Evolutionary conservation across 225 moss, liverwort and hornwort genomes (phyloP).

Genomic region (Lunularia cruciata): DNA sequence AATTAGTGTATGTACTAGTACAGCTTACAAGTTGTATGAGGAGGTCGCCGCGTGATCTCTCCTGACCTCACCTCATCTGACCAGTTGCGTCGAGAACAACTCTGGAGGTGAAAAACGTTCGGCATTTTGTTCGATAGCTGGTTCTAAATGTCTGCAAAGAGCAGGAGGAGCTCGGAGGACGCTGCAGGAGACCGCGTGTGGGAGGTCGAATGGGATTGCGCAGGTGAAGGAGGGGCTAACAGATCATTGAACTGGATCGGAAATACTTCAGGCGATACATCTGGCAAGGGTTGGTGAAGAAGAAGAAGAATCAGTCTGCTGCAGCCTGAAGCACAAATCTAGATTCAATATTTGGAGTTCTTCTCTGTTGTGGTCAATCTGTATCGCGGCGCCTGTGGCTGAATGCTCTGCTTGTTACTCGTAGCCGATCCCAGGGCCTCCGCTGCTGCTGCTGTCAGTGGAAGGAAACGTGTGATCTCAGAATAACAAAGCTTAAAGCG

Average conservation of each 20-base stretch:
- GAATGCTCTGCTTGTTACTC: not conserved
- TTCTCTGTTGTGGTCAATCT: no score
- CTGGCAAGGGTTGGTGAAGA: not conserved
- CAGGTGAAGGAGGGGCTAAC: constrained; percentile 6
- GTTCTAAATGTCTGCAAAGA: constrained; percentile 4
- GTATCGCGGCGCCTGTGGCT: not conserved
- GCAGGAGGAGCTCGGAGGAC: not conserved
- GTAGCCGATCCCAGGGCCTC: not conserved
- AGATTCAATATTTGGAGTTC: no score
- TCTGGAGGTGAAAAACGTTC: no score
- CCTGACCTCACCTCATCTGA: no score
- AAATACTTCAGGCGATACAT: not conserved
- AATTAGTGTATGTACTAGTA: not conserved
- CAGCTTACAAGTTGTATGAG: not conserved
- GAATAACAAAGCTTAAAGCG: no score
- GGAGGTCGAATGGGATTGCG: not conserved
- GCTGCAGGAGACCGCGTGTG: not conserved
- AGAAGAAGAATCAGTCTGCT: not conserved
- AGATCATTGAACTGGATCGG: constrained; percentile 11
- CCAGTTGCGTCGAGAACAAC: no score
- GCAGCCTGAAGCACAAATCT: not conserved
- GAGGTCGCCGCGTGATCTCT: not conserved
- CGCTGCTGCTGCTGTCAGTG: not conserved
- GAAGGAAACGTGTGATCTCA: no score
- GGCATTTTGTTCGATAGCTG: not conserved